Percentiles rank a stretch among this genome's conserved stretches.
Conservation (phyloP, 1,139 yeast species). For the Debaryomyces robertsiae region DNA sequence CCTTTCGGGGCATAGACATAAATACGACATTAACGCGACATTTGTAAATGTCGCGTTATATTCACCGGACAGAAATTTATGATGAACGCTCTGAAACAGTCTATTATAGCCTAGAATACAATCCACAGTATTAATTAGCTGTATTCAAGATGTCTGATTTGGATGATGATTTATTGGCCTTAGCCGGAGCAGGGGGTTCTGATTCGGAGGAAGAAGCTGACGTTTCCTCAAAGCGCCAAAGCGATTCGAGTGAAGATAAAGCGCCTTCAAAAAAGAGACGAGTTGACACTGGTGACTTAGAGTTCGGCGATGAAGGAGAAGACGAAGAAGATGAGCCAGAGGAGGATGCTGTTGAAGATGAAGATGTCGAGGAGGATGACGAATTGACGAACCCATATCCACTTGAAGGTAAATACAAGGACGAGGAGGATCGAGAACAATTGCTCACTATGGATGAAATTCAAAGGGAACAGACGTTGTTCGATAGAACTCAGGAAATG, state of each 20-base stretch:
- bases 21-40: constrained; percentile 3
- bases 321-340: constrained; percentile 45
- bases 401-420: constrained; percentile 85
- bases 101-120: neutral
- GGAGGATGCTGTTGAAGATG: constrained; percentile 26
- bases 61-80: neutral
- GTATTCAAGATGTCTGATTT: constrained; percentile 52
- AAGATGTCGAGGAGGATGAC: constrained; percentile 26
- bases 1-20: too few species aligned
- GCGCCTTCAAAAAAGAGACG: constrained; percentile 28
- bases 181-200: constrained; percentile 62
- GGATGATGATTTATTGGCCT: constrained; percentile 87
- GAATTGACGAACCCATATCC: constrained; percentile 79
- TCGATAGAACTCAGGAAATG: constrained; percentile 90
- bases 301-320: constrained; percentile 33
- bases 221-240: constrained; percentile 20
- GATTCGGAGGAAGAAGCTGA: constrained; percentile 34
- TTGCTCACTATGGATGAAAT: constrained; percentile 84
- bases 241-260: constrained; percentile 16
- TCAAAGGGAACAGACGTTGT: constrained; percentile 85
- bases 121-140: neutral
- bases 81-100: too few species aligned
- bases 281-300: constrained; percentile 14
- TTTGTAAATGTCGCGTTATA: constrained; percentile 3
- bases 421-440: constrained; percentile 70